Percentiles rank a stretch among this genome's conserved stretches.
phyloP scores from a whole-genome alignment of 2,329 filamentous ascomycete species.

The Pseudogymnoascus sp. region DNA sequence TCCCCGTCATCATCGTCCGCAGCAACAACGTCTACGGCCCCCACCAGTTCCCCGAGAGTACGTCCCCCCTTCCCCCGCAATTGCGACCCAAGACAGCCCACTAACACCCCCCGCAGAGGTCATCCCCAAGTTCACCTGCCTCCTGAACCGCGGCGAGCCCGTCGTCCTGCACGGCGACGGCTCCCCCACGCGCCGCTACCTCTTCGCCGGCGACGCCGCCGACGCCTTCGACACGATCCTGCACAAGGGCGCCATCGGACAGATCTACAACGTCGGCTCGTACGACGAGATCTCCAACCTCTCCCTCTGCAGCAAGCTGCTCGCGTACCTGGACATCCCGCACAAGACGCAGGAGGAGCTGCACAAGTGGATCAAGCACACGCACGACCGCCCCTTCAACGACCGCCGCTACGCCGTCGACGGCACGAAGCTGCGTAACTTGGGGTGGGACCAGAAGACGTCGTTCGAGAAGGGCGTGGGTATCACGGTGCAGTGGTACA shows the following conservation, averaged over 20 bases:
- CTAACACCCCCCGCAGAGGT: conserved; percentile 48
- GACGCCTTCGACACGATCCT: conserved; percentile 80
- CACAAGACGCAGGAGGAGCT: conserved; percentile 44
- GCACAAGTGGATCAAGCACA: conserved; percentile 62
- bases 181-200: conserved; percentile 63
- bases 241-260: conserved; percentile 64
- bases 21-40: conserved; percentile 83
- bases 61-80: conserved; percentile 26
- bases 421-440: conserved; percentile 54
- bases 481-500: conserved; percentile 63
- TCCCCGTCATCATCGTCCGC: conserved; percentile 70
- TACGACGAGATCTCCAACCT: conserved; percentile 70
- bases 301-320: conserved; percentile 55
- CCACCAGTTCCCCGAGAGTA: conserved; percentile 77
- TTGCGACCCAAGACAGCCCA: conserved; percentile 11
- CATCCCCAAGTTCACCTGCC: conserved; percentile 71
- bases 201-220: conserved; percentile 70
- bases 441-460: conserved; percentile 64
- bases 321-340: conserved; percentile 52
- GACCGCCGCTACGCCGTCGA: conserved; percentile 67
- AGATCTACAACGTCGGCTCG: conserved; percentile 77
- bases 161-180: conserved; percentile 72
- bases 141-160: conserved; percentile 57
- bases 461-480: conserved; percentile 54
- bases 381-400: conserved; percentile 70